Conservation (phyloP, 805 yeast species). For the Saturnispora silvae region DNA sequence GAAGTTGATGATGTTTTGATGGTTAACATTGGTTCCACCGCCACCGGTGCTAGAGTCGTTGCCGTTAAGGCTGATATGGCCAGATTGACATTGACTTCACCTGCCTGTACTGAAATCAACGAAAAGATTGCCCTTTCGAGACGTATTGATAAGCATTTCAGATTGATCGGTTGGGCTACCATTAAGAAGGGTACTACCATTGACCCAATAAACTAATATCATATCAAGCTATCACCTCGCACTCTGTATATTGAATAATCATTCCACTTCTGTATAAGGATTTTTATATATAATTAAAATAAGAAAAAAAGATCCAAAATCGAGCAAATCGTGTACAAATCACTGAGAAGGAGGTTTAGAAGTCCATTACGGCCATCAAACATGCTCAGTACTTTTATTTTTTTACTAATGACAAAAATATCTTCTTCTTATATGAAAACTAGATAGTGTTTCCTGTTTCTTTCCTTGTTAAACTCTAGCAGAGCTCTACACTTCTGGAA, state of each 20-base stretch:
- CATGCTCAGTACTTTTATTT: too few relatives aligned
- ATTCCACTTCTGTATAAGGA: background rate
- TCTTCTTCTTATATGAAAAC: too few relatives aligned
- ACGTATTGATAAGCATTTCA: slow-evolving; percentile 99
- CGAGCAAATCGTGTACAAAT: background rate
- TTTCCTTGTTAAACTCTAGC: too few relatives aligned
- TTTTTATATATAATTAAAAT: slow-evolving; percentile 1
- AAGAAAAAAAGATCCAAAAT: slow-evolving; percentile 1
- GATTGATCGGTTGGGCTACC: slow-evolving; percentile 99
- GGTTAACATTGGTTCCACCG: slow-evolving; percentile 99
- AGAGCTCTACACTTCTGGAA: too few relatives aligned
- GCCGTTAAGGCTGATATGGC: slow-evolving; percentile 99
- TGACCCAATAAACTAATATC: slow-evolving; percentile 61
- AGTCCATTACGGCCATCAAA: too few relatives aligned
- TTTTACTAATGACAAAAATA: too few relatives aligned
- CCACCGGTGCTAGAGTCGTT: slow-evolving; percentile 97
- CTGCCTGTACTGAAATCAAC: slow-evolving; percentile 97
- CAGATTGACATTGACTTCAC: slow-evolving; percentile 88
- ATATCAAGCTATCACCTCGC: too few relatives aligned
- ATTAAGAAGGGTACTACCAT: slow-evolving; percentile 87
- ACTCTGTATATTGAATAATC: too few relatives aligned
- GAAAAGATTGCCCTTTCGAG: slow-evolving; percentile 98
- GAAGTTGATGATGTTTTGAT: slow-evolving; percentile 91
- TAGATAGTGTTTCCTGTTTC: too few relatives aligned
- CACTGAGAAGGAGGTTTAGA: too few relatives aligned